phyloP scores from a whole-genome alignment of 176 grass and related monocot genomes.

The Saccharum officinarum region DNA sequence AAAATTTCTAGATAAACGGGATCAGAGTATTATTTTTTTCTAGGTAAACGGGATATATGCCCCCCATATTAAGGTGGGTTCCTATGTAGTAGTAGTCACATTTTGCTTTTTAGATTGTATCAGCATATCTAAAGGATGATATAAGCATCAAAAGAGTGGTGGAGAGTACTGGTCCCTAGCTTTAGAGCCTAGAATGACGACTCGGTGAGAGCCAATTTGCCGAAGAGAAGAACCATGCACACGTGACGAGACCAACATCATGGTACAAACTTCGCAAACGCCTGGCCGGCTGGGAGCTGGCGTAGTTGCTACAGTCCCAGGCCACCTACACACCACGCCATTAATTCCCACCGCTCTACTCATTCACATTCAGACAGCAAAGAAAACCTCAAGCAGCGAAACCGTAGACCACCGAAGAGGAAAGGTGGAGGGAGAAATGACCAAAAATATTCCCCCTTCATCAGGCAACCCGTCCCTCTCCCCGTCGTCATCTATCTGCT shows the following conservation, averaged over 20 bases:
- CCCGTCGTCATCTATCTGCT: constrained; percentile 4
- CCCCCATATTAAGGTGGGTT: background rate
- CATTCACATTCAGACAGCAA: background rate
- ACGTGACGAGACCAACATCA: constrained; percentile 34
- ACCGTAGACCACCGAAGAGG: background rate
- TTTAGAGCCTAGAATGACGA: constrained; percentile 25
- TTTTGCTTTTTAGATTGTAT: background rate
- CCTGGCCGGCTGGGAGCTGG: constrained; percentile 17
- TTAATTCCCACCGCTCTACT: constrained; percentile 22
- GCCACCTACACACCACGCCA: constrained; percentile 23
- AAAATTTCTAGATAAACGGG: background rate
- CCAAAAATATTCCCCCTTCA: constrained; percentile 30
- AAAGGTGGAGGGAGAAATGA: background rate
- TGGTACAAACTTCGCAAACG: constrained; percentile 37
- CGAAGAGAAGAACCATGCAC: constrained; percentile 28
- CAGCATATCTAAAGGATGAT: background rate
- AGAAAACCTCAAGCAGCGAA: no score
- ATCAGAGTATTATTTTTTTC: background rate
- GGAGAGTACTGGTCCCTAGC: background rate
- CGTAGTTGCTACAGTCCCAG: constrained; percentile 30
- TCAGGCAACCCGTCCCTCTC: constrained; percentile 3
- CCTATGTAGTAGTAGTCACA: background rate
- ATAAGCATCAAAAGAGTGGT: background rate
- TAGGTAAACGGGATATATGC: background rate
- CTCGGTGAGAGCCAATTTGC: constrained; percentile 11